phyloP scores from a whole-genome alignment of 2,329 filamentous ascomycete genomes.

The Fusarium burgessii region DNA sequence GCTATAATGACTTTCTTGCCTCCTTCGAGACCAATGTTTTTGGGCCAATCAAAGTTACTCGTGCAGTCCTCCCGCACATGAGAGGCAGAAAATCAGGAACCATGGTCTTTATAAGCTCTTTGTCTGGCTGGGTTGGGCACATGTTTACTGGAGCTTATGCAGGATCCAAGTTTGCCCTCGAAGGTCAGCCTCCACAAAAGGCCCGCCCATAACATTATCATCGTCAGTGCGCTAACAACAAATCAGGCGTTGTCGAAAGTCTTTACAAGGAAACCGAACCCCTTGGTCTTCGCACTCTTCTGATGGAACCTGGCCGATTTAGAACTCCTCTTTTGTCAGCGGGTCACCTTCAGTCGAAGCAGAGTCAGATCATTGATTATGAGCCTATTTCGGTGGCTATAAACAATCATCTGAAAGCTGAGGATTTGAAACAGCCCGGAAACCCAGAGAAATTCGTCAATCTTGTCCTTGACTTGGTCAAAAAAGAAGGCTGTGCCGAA shows the following conservation, averaged over 20 bases:
- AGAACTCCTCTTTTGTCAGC: conserved; percentile 6
- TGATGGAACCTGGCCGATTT: conserved; percentile 17
- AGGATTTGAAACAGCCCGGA: conserved; percentile 1
- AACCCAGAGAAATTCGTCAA: conserved; percentile 1
- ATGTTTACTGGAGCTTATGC: conserved; percentile 16
- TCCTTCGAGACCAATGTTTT: conserved; percentile 26
- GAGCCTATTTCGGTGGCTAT: background rate
- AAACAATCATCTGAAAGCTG: background rate
- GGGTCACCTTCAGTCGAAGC: background rate
- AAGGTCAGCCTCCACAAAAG: background rate
- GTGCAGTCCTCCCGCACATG: conserved; percentile 14
- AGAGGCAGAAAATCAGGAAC: background rate
- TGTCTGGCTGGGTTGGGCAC: conserved; percentile 11
- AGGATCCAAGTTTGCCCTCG: conserved; percentile 19
- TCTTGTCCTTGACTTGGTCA: conserved; percentile 14
- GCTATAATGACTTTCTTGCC: conserved; percentile 10
- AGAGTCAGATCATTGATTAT: conserved; percentile 13
- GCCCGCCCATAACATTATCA: background rate
- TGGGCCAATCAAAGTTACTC: conserved; percentile 9
- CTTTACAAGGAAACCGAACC: conserved; percentile 5
- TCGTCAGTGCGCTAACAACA: background rate
- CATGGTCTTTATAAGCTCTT: conserved; percentile 15
- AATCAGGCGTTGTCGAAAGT: conserved; percentile 18
- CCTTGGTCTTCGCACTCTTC: conserved; percentile 11
- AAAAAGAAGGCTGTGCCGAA: background rate